Evolutionary conservation across 768 basidiomycete genomes (phyloP).

Genomic region (Trametes punicea): DNA sequence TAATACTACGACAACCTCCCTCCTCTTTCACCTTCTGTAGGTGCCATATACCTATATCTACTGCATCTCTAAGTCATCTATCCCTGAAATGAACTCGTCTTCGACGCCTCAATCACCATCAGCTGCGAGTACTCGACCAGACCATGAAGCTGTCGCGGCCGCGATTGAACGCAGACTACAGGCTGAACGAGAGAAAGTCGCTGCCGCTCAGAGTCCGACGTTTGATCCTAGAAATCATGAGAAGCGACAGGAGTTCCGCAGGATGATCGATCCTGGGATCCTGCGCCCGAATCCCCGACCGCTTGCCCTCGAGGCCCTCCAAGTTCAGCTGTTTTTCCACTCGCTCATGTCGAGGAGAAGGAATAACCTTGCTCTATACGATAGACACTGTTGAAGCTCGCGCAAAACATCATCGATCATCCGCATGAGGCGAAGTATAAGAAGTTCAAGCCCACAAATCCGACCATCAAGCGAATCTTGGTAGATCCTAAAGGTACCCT

Average conservation of each 20-base stretch:
- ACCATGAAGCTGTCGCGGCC: slow-evolving; percentile 26
- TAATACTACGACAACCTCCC: not conserved
- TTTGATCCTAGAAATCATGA: slow-evolving; percentile 54
- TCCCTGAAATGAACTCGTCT: not conserved
- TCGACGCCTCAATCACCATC: not conserved
- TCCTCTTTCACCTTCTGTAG: not conserved
- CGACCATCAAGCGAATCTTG: slow-evolving; percentile 58
- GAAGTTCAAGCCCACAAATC: slow-evolving; percentile 75
- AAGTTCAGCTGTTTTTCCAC: slow-evolving; percentile 40
- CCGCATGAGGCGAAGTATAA: slow-evolving; percentile 71
- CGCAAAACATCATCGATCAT: slow-evolving; percentile 71
- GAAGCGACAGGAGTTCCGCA: slow-evolving; percentile 65
- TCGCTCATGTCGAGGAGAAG: not conserved
- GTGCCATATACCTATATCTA: not conserved
- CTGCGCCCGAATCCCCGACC: slow-evolving; percentile 63
- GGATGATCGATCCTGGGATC: slow-evolving; percentile 79
- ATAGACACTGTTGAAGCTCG: slow-evolving; percentile 64
- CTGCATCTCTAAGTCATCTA: not conserved
- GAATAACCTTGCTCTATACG: slow-evolving; percentile 6
- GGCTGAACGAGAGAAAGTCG: slow-evolving; percentile 17
- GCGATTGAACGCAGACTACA: slow-evolving; percentile 29
- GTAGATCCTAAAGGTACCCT: slow-evolving; percentile 70
- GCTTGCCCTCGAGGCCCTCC: slow-evolving; percentile 57
- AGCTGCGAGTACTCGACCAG: slow-evolving; percentile 17
- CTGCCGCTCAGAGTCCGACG: slow-evolving; percentile 12